phyloP scores from a whole-genome alignment of 805 yeast genomes.

The Cyberlindnera americana region DNA sequence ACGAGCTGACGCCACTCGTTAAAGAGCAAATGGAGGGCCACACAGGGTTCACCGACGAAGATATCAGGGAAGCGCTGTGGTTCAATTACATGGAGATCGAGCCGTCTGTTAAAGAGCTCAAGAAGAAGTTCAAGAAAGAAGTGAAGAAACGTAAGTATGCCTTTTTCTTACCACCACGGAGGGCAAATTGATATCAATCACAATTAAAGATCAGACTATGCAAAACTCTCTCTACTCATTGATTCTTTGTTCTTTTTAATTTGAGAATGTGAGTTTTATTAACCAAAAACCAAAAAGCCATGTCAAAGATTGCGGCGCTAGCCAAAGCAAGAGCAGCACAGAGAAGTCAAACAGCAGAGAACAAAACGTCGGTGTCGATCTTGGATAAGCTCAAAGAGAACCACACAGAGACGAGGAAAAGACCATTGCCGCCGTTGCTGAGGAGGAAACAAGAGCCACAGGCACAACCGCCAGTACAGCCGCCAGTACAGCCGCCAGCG shows the following conservation, averaged over 20 bases:
- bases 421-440: neutral
- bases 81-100: constrained; percentile 53
- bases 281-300: constrained; percentile 6
- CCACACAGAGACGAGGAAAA: no score
- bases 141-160: constrained; percentile 46
- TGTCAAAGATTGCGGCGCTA: constrained; percentile 24
- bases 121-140: constrained; percentile 16
- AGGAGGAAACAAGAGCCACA: neutral
- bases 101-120: constrained; percentile 44
- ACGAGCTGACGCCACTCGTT: constrained; percentile 40
- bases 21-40: constrained; percentile 36
- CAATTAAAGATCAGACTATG: no score
- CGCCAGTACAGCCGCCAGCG: neutral
- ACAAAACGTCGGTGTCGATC: constrained; percentile 20
- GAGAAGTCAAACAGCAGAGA: neutral
- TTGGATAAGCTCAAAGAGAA: constrained; percentile 20
- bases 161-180: no score
- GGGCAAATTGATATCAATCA: neutral
- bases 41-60: constrained; percentile 41
- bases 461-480: neutral
- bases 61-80: constrained; percentile 57
- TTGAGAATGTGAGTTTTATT: constrained; percentile 11
- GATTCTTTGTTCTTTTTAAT: constrained; percentile 3
- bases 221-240: no score
- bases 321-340: constrained; percentile 25